Evolutionary conservation across 331 rosid genomes (phyloP), one percentile per base, ranked within the genome.

Genomic region (Erythrophleum ivorense): DNA sequence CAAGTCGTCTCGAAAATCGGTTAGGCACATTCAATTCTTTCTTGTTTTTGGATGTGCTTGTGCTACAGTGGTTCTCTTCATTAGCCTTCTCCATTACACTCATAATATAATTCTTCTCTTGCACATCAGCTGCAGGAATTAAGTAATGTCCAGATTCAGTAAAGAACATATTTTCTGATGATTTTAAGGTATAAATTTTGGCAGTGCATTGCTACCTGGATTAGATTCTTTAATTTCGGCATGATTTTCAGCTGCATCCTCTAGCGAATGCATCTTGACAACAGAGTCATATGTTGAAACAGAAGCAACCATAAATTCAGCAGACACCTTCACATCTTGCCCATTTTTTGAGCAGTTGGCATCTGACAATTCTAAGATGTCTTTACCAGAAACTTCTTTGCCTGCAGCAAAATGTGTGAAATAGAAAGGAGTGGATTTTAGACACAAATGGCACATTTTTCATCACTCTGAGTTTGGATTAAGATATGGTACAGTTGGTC

Each of bases 1-100:
- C 85, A 70, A 86, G 82, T 67, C 89, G 89, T 65, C 79, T 88
- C 14, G 89, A 90, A 70, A 86, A 81, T 72, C 88, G 86, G 58
- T 24, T 62, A 43, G 88, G 89, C 84, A 78, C 74, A 74, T n/a
- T 78, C 45, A 67, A 60, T 19, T 80, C 90, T 74, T 87, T 87
- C 80, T 81, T 63, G 41, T 77, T 80, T 84, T 70, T 89, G 80
- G 87, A 80, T 72, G 80, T 86, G 81, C 69, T 81, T 12, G 71
- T 15, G 78, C 34, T 80, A 12, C 45, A 63, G 36, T 58, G 52
- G 43, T 48, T 79, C 55, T 46, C 82, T 78, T 83, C 71, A 84
- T 71, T 49, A 65, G 65, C 33, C 34, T 63, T 49, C 63, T 64
- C 63, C 41, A 57, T 58, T 81, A n/a, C 78, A 70, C 69, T 70